A percentile compares a stretch with the other conserved stretches of the same genome.
Evolutionary conservation across 306 rosid species (phyloP).

Genomic region (Dryas octopetala): DNA sequence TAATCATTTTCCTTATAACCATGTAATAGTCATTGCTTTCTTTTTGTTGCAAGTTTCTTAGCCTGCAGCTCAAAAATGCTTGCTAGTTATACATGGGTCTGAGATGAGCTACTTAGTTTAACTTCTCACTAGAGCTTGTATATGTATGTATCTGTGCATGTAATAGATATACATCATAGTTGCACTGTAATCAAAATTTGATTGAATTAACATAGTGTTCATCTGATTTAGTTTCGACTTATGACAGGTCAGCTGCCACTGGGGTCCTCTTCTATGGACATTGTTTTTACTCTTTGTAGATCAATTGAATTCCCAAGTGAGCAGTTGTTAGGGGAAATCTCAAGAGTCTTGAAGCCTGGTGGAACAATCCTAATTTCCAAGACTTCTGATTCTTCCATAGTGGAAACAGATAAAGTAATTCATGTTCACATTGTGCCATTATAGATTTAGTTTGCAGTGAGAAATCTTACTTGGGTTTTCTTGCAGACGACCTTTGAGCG

Average conservation of each 20-base stretch:
- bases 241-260: conserved; percentile 63
- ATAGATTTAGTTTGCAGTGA: conserved; percentile 8
- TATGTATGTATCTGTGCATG: too few species aligned
- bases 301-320: conserved; percentile 56
- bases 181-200: not conserved
- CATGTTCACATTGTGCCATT: conserved; percentile 8
- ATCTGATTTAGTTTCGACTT: not conserved
- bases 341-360: conserved; percentile 69
- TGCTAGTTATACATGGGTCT: too few species aligned
- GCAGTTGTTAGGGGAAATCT: conserved; percentile 60
- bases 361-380: conserved; percentile 53
- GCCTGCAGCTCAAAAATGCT: too few species aligned
- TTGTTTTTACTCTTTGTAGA: conserved; percentile 47
- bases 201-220: not conserved
- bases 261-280: conserved; percentile 63
- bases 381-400: conserved; percentile 44
- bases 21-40: not conserved
- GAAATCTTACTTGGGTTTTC: conserved; percentile 27
- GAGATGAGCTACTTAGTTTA: too few species aligned
- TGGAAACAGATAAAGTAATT: conserved; percentile 54
- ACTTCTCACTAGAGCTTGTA: not conserved
- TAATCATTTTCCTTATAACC: not conserved
- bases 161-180: too few species aligned
- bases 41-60: not conserved
- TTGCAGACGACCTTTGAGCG: conserved; percentile 56